Evolutionary conservation across 768 basidiomycete species (phyloP), one percentile per base, ranked within the genome.

Genomic region (Tylopilus rubrobrunneus): DNA sequence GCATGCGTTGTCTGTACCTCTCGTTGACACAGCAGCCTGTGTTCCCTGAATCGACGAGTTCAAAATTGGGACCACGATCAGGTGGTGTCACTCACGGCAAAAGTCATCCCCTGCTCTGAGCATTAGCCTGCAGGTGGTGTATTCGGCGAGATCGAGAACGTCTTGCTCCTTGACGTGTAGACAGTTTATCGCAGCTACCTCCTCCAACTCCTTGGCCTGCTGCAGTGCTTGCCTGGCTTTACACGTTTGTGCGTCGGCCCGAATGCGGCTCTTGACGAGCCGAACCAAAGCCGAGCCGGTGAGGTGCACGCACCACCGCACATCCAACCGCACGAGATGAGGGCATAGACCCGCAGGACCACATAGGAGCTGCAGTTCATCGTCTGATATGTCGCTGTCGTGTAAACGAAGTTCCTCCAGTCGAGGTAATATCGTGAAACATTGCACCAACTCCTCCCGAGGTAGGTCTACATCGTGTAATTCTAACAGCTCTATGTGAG

Each of bases 301-400:
- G 7, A 86, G 62, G 51, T 81, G 76, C 11, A 76, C 74, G 59
- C 83, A 85, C 83, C 81, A 85, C 27, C 81, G 76, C 46, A 85
- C 65, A 62, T 85, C 81, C 48, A 86, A 63, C 45, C 69, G 69
- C 41, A 64, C 62, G 41, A 85, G 76, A 49, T 61, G 65, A 25
- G 78, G 82, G 54, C 81, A 85, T 14, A 74, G 59, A 12, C 74
- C 75, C 7, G 51, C 59, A 14, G 72, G 70, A 3, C 75, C 76
- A 41, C 67, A 60, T 41, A 83, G 61, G 29, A 66, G 57, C 29
- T 62, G 55, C 10, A 84, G 53, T 21, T 76, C 72, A 17, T 67
- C 63, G 60, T 83, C 78, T 29, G 78, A 66, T 53, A 86, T 78
- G 43, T 83, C 82, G 53, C 78, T 79, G 58, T 82, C 80, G 61